Evolutionary conservation across 257 asterid species (phyloP).

Genomic region (Capsicum chinense): DNA sequence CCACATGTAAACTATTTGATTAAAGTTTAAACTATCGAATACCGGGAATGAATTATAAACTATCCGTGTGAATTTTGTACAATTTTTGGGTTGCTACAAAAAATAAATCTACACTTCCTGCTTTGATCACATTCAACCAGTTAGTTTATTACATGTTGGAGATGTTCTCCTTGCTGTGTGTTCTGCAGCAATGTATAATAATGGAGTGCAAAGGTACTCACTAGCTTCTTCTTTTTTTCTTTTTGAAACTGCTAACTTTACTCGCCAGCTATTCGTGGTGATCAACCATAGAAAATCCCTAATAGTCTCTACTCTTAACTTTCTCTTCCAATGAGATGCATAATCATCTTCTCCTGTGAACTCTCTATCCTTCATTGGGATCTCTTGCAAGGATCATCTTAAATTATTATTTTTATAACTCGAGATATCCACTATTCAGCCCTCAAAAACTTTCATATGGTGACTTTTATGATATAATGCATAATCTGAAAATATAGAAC

Average conservation of each 20-base stretch:
- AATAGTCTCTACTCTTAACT: not conserved
- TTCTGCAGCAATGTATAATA: not conserved
- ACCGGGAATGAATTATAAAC: not conserved
- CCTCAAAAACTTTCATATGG: not conserved
- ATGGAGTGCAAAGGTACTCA: not conserved
- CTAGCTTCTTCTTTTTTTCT: too few relatives aligned
- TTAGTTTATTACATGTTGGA: not conserved
- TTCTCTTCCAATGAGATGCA: not conserved
- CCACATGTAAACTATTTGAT: not conserved
- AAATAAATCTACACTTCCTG: not conserved
- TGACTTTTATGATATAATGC: not conserved
- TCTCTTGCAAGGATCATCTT: not conserved
- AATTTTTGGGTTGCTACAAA: not conserved
- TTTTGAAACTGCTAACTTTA: too few relatives aligned
- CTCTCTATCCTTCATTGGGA: slow-evolving; percentile 1
- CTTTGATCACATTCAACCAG: not conserved
- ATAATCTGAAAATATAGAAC: slow-evolving; percentile 9
- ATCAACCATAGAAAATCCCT: not conserved
- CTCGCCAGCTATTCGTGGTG: not conserved
- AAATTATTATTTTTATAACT: not conserved
- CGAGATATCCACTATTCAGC: slow-evolving; percentile 16
- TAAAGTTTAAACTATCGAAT: not conserved
- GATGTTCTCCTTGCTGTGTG: not conserved
- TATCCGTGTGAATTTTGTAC: not conserved
- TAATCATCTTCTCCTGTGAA: not conserved